Evolutionary conservation across 2,329 filamentous ascomycete genomes (phyloP), one percentile per base, ranked within the genome.

Genomic region (Neurospora sp.): DNA sequence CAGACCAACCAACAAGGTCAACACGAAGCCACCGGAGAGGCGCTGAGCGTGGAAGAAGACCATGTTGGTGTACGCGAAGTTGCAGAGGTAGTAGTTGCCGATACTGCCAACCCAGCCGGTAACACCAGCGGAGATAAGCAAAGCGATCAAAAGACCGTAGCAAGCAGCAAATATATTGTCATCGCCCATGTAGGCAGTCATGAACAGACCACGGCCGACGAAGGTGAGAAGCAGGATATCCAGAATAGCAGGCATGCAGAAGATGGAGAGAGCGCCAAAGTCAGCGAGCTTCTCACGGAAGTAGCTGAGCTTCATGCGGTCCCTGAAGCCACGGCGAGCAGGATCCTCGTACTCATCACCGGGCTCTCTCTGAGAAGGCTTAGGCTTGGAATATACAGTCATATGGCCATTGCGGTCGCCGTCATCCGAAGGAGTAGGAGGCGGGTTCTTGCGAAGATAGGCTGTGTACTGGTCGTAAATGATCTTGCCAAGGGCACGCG

Each of bases 51-150:
- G 79, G 70, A 82, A 82, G 71, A 80, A 79, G 40, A 81, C 79
- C 80, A 82, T 81, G 67, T 79, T 81, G 70, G 79, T 78, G 71
- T 80, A 80, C 17, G 79, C 79, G 69, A 78, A 79, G 43, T 79
- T 78, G 42, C 76, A 77, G 43, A 89, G 82, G 73, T 90, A 90
- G 76, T 89, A 90, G 39, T 85, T 86, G 1, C 87, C 88, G 38
- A 86, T 86, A 70, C 86, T 87, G 7, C 86, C 86, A 52, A 89
- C 87, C 87, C 86, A 89, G 7, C 87, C 88, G 33, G 87, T 87
- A 66, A 89, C 85, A 6, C 84, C 87, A 52, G 87, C 87, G 8
- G 86, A 87, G 33, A 89, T 79, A 13, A 90, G 78, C 8, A 89
- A 79, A 2, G 87, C 85, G 13, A 86, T 84, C 80, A 90, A 84